Evolutionary conservation across 2,329 filamentous ascomycete species (phyloP).

Genomic region (Massarina eburnea): DNA sequence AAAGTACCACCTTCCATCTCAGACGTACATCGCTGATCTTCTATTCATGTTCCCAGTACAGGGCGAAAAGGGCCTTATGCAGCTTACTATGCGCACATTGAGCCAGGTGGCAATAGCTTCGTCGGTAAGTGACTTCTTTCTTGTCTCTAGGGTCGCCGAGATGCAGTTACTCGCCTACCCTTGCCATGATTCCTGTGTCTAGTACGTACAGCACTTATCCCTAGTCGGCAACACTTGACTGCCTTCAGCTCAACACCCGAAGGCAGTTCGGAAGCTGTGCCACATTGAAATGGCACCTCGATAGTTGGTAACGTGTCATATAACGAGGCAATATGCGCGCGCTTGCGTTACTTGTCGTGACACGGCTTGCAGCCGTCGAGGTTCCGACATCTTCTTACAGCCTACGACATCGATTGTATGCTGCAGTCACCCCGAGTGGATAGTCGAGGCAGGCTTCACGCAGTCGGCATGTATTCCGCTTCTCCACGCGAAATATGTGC

Average conservation of each 20-base stretch:
- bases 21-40: slow-evolving; percentile 26
- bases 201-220: background rate
- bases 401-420: no score
- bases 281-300: background rate
- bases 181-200: background rate
- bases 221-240: background rate
- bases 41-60: slow-evolving; percentile 60
- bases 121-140: slow-evolving; percentile 59
- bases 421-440: no score
- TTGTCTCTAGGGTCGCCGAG: background rate
- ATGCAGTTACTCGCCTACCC: slow-evolving; percentile 1
- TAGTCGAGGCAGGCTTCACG: background rate
- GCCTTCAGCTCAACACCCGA: no score
- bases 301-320: no score
- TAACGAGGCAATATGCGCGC: background rate
- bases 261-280: background rate
- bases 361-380: background rate
- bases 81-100: slow-evolving; percentile 74
- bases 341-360: background rate
- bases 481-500: no score
- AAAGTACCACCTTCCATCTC: background rate
- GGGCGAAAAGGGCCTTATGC: slow-evolving; percentile 79
- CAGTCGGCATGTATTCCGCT: no score
- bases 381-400: background rate
- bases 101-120: slow-evolving; percentile 67